These are phyloP conservation scores for Dichomitus squalens DNA, from an alignment of 1,284 basidiomycete genomes.

Conservation along the genomic window DNA sequence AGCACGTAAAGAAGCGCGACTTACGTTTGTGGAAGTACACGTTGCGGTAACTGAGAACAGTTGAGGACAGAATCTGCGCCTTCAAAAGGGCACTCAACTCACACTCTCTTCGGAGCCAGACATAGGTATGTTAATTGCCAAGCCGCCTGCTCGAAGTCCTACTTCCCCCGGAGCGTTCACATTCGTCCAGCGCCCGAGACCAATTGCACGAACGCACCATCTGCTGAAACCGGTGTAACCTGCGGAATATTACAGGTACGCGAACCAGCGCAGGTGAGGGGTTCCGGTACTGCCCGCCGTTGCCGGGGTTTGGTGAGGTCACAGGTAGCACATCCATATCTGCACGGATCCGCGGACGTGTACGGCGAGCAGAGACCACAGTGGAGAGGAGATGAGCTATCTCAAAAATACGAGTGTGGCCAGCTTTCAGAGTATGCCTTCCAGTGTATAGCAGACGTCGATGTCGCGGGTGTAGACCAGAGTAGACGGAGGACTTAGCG, in stretches of 20 bases:
- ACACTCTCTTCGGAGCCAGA: slow-evolving; percentile 89
- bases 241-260: slow-evolving; percentile 78
- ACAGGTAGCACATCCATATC: slow-evolving; percentile 64
- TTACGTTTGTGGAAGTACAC: slow-evolving; percentile 91
- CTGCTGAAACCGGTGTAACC: slow-evolving; percentile 80
- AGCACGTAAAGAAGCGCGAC: slow-evolving; percentile 24
- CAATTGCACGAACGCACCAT: slow-evolving; percentile 61
- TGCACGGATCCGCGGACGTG: slow-evolving; percentile 14
- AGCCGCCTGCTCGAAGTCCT: slow-evolving; percentile 95
- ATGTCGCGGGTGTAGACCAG: too few relatives aligned
- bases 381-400: neutral
- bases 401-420: too few relatives aligned
- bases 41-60: slow-evolving; percentile 70
- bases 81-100: slow-evolving; percentile 37
- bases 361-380: neutral
- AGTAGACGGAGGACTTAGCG: neutral
- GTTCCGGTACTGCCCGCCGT: slow-evolving; percentile 35
- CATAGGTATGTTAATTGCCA: slow-evolving; percentile 94
- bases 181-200: neutral
- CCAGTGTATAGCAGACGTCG: neutral
- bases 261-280: slow-evolving; percentile 45
- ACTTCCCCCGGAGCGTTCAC: slow-evolving; percentile 13
- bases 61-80: slow-evolving; percentile 8
- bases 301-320: slow-evolving; percentile 42
- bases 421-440: neutral